Base-by-base conservation (phyloP, 2,329 filamentous ascomycete genomes). In the Botryosphaeria dothidea region DNA sequence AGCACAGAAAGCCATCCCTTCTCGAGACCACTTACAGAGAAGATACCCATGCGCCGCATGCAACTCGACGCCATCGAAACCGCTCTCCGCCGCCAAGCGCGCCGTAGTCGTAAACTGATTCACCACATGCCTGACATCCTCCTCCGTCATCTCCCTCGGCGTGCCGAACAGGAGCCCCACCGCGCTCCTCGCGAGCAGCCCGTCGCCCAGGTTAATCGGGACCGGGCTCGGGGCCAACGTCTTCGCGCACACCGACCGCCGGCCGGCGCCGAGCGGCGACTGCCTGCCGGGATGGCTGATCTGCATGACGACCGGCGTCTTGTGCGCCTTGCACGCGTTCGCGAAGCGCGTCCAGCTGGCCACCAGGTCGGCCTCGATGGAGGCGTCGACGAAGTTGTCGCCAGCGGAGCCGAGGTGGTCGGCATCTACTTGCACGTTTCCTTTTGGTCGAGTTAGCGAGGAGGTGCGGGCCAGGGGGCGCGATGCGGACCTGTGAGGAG, bases 71-170 rank as follows among this genome's bases (percentile, higher is more conserved):
- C 84, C 85, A n/a, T 80, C 79, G 65, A 85, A 86, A 0, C 85
- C 85, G 25, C 78, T 76, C 65, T 84, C 79, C 2, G 77, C 76
- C 64, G 79, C 78, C 3, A 88, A 70, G 5, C 80, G 77, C 0
- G 88, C 87, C 0, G 80, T 81, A 25, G 79, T 74, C 0, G 83
- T 83, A 66, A 89, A 90, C 49, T 82, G 79, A 6, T 72, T 69
- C 8, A 87, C 79, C 0, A 86, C 82, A 0, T 79, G 75, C 19
- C 83, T 76, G 48, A 90, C 87, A 43, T 90, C 87, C 0, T 73
- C 71, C 0, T 73, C 29, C 0, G 79, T 84, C 84, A 90, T 86
- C 60, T 82, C 87, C 49, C 82, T 80, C 0, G 88, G 87, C 0
- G 80, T 83, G 2, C 85, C 83, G 62, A 85, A 84, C 3, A 68